These are phyloP conservation scores for Neobulgaria alba DNA, from an alignment of 2,329 filamentous ascomycete genomes.

Conservation along the genomic window DNA sequence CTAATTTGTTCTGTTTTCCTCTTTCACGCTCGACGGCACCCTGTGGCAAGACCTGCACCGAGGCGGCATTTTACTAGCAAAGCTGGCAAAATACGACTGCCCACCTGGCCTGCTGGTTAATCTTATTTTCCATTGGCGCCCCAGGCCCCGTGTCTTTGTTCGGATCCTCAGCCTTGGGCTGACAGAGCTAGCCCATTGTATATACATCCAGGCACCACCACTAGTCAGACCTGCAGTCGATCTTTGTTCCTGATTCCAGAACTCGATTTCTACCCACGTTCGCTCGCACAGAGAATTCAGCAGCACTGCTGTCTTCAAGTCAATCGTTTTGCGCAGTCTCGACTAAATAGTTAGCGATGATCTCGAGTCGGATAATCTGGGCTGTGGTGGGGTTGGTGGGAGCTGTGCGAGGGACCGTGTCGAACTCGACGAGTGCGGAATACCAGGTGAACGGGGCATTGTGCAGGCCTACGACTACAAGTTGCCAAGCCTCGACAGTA, in stretches of 20 bases:
- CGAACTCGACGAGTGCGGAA: constrained; percentile 5
- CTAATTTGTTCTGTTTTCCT: not conserved
- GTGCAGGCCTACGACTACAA: too few relatives aligned
- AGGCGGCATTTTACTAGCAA: too few relatives aligned
- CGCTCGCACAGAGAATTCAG: constrained; percentile 17
- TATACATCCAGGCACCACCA: constrained; percentile 17
- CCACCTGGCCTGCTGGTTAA: too few relatives aligned
- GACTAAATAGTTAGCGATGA: constrained; percentile 10
- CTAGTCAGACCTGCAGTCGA: constrained; percentile 13
- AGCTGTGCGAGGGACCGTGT: constrained; percentile 10
- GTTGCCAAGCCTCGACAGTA: constrained; percentile 6
- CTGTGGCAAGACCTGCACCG: too few relatives aligned
- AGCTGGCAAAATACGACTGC: too few relatives aligned
- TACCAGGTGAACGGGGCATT: too few relatives aligned
- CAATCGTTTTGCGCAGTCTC: constrained; percentile 16
- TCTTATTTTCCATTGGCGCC: not conserved
- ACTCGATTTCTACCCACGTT: constrained; percentile 17
- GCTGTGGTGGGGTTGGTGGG: constrained; percentile 13
- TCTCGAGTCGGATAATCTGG: constrained; percentile 12
- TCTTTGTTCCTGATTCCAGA: constrained; percentile 17
- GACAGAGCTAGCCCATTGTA: constrained; percentile 10
- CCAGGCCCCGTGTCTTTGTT: constrained; percentile 5
- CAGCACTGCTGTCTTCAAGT: constrained; percentile 13
- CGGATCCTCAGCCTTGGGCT: constrained; percentile 17
- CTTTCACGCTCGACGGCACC: not conserved